Evolutionary conservation across 768 basidiomycete species (phyloP), one percentile per base, ranked within the genome.

Genomic region (Ramaria rubella): DNA sequence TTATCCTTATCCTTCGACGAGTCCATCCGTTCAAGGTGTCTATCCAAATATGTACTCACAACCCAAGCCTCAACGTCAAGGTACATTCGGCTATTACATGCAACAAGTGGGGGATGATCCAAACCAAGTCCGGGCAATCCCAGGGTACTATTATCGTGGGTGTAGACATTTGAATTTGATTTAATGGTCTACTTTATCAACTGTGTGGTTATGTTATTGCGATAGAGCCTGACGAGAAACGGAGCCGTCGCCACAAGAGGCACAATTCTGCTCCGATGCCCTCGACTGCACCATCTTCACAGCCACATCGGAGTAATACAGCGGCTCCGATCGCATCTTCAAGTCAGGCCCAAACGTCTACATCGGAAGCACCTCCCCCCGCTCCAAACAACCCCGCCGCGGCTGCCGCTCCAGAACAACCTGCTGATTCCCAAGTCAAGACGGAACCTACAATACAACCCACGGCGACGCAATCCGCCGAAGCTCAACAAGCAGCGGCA

Each of bases 71-170:
- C 24, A 31, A 33, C 6, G 7, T 19, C 42, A 46, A 21, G 43
- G 30, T 44, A 42, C 45, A 48, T 55, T 55, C 21, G 54, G 54
- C 19, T 55, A 55, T 48, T 45, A 34, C 27, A 45, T 45, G 4
- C 42, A 55, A 23, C 54, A 55, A 48, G 43, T 55, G 17, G 54
- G 54, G 9, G 33, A 31, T 24, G 44, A 55, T n/a, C 54, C 54
- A 7, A 48, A 23, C 12, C 54, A 55, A n/a, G 44, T 45, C 19
- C 54, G 46, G 17, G 54, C 45, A 17, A 44, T 46, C 4, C 54
- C 42, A 45, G 54, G 54, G 19, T 55, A 55, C 26, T 55, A 53
- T 42, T 53, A 46, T 48, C 15, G 54, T 55, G 45, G n/a, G 42
- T 48, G 9, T 26, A 33, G 23, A 17, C 14, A 14, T 43, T 19